Evolutionary conservation across 2,329 filamentous ascomycete species (phyloP).

Genomic region (Zymoseptoria tritici): DNA sequence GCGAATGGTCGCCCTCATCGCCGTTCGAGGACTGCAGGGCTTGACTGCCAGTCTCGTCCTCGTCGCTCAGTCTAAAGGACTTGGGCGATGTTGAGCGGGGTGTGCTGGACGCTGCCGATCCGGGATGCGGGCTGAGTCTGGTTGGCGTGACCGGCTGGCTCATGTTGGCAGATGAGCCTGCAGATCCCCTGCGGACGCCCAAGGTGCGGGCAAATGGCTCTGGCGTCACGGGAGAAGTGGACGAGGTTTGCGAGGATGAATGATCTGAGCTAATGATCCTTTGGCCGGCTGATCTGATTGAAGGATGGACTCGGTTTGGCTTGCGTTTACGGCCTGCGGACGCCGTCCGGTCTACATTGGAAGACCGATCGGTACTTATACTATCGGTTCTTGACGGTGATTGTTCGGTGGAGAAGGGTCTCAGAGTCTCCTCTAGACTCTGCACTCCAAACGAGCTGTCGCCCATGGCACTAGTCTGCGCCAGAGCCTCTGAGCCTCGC

Average conservation of each 20-base stretch:
- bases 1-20: slow-evolving; percentile 46
- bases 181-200: slow-evolving; percentile 21
- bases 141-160: slow-evolving; percentile 42
- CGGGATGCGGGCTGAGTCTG: slow-evolving; percentile 40
- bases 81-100: slow-evolving; percentile 54
- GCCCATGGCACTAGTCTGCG: slow-evolving; percentile 21
- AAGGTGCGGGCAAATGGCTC: slow-evolving; percentile 19
- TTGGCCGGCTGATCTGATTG: slow-evolving; percentile 26
- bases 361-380: slow-evolving; percentile 17
- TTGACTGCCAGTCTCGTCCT: slow-evolving; percentile 51
- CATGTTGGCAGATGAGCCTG: slow-evolving; percentile 23
- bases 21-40: slow-evolving; percentile 46
- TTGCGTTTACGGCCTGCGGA: slow-evolving; percentile 23
- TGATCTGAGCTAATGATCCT: slow-evolving; percentile 30
- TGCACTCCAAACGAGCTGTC: slow-evolving; percentile 51
- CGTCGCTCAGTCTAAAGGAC: slow-evolving; percentile 52
- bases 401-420: slow-evolving; percentile 31
- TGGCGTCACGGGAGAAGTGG: slow-evolving; percentile 15
- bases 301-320: slow-evolving; percentile 31
- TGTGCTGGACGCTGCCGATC: slow-evolving; percentile 48
- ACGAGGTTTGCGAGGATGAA: slow-evolving; percentile 7
- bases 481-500: slow-evolving; percentile 11
- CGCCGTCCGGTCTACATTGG: slow-evolving; percentile 6
- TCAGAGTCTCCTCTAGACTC: slow-evolving; percentile 49
- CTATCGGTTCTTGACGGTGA: slow-evolving; percentile 20